Evolutionary conservation across 352 stramenopile species (phyloP), one percentile per base, ranked within the genome.

Genomic region (Thraustochytrium striatum): DNA sequence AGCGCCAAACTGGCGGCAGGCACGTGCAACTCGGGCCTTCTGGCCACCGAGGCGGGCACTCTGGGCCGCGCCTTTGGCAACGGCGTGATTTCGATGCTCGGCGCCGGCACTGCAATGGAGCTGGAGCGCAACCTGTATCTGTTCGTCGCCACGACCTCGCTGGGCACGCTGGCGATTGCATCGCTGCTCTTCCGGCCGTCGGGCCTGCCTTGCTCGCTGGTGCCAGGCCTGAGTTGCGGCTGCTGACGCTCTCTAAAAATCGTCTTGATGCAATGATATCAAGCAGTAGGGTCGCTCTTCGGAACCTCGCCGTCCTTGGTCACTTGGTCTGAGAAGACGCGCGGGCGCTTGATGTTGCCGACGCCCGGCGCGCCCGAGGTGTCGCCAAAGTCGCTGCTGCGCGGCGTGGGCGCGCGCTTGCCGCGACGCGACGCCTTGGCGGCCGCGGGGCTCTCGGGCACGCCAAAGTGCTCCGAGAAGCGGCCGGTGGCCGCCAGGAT

Each of bases 1-100:
- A 91, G 91, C 0, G 94, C 92, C 21, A 86, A 90, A 43, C 93
- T 98, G 53, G 92, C 93, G 1, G 89, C 90, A 21, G 93, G 92
- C 38, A 97, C 92, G 19, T 95, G 97, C 80, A 98, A 98, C 85
- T 93, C 91, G 36, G 94, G 94, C 2, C 85, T 97, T 59, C 83
- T 98, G n/a, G 91, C 92, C 0, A 97, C 93, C 5, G 87, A 97
- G 57, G 89, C 94, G 43, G 92, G 92, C 57, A 98, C 92, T 21
- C 87, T 95, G 30, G 91, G 90, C 9, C 89, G 91, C 57, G 90
- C 91, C 7, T 86, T 94, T 32, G 91, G 91, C 25, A 90, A 96
- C 73, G 86, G 93, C 16, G 82, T 87, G 52, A 94, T 96, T 83
- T 93, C 89, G 28, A 79, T 93, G 5, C 86, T 92, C 3, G 90